Evolutionary conservation across 2,329 filamentous ascomycete genomes (phyloP), one percentile per base, ranked within the genome.

Genomic region (Arthrobotrys entomopaga): DNA sequence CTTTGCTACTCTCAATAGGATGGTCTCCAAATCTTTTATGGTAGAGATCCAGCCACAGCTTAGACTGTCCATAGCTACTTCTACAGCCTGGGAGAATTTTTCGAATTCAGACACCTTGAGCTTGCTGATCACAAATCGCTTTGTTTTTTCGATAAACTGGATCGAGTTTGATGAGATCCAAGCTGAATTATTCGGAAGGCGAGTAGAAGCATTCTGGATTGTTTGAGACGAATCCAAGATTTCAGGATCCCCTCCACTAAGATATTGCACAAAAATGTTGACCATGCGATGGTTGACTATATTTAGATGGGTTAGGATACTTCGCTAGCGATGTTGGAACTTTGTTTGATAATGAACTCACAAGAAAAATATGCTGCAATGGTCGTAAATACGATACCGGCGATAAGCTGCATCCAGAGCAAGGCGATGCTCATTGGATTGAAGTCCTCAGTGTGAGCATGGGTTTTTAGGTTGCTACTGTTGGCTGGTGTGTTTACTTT

Each of bases 321-420:
- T 1, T 15, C 20, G 16, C 29, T 3, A 43, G 7, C 6, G 20
- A 38, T 19, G 19, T 11, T 57, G 20, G n/a, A 19, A 38, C 7
- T 40, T 22, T 40, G n/a, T 40, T 29, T 34, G 3, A 10, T 29
- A 5, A 0, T 20, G 5, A 10, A 52, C 70, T 64, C 42, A 74
- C 70, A 42, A 8, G 54, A 56, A 34, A 74, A 74, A 24, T 67
- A 74, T 6, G 70, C 50, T 0, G 70, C 70, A 20, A 74, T 67
- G 3, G 70, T 67, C 6, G 63, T 74, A 20, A 74, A 74, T 5
- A 64, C 63, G 10, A 74, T 64, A 16, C 70, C 63, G 7, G 63
- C 70, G 19, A 74, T 63, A 29, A 74, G 63, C n/a, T 74, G 70
- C 63, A 74, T 74, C 70, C 70, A 74, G 3, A 67, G 52, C 16